Evolutionary conservation across 805 yeast species (phyloP).

Genomic region (Ogataea philodendri): DNA sequence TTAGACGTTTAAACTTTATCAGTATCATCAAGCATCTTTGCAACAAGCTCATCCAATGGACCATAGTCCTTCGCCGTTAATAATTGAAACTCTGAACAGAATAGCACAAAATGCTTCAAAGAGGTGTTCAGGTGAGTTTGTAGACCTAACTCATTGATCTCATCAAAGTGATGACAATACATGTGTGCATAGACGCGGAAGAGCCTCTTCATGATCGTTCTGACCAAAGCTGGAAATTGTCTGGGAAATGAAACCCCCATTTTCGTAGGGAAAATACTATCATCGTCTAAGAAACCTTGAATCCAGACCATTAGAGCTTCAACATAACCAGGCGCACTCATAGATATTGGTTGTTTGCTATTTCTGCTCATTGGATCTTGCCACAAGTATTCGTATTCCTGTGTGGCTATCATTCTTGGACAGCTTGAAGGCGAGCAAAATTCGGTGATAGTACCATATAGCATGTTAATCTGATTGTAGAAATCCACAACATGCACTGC

Average conservation of each 20-base stretch:
- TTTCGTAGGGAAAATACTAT: constrained; percentile 83
- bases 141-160: constrained; percentile 85
- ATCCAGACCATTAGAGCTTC: constrained; percentile 95
- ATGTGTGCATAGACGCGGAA: constrained; percentile 96
- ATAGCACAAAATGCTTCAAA: constrained; percentile 88
- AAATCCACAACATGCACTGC: constrained; percentile 98
- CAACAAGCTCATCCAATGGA: constrained; percentile 83
- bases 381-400: constrained; percentile 96
- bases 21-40: constrained; percentile 52
- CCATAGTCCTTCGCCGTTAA: constrained; percentile 83
- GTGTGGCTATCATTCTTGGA: constrained; percentile 97
- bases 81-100: constrained; percentile 79
- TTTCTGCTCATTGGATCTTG: constrained; percentile 64
- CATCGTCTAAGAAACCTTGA: constrained; percentile 89
- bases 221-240: constrained; percentile 73
- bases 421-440: constrained; percentile 94
- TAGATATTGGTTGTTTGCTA: constrained; percentile 71
- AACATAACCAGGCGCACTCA: constrained; percentile 93
- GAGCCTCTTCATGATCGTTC: constrained; percentile 84
- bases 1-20: constrained; percentile 3
- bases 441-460: constrained; percentile 92
- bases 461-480: constrained; percentile 93
- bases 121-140: constrained; percentile 93
- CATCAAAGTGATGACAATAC: constrained; percentile 97
- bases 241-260: constrained; percentile 90